Conservation (phyloP, 345 rosid genomes). For the Fremontodendron californicum region DNA sequence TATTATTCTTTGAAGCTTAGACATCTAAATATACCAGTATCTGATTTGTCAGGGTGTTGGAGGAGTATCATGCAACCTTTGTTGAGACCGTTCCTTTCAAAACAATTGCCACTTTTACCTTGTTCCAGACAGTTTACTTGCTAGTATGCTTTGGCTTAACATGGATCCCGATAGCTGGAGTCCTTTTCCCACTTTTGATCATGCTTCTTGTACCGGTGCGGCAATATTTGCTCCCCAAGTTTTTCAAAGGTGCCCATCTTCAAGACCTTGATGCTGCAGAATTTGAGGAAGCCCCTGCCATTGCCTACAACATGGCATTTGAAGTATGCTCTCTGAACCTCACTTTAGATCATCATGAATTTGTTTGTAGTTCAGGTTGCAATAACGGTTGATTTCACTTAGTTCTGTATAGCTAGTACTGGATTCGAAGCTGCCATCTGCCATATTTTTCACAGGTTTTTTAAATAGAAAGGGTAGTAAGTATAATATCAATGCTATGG, state of each 20-base stretch:
- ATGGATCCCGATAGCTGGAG: slow-evolving; percentile 79
- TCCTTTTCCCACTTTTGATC: slow-evolving; percentile 63
- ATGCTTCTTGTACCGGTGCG: slow-evolving; percentile 76
- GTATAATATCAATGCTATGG: no score
- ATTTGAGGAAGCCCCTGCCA: slow-evolving; percentile 67
- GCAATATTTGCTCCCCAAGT: slow-evolving; percentile 58
- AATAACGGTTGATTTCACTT: background rate
- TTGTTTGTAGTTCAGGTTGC: background rate
- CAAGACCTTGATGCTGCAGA: slow-evolving; percentile 77
- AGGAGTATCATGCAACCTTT: slow-evolving; percentile 53
- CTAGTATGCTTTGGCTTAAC: slow-evolving; percentile 66
- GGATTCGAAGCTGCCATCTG: background rate
- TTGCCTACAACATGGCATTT: slow-evolving; percentile 44
- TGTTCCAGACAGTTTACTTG: slow-evolving; percentile 63
- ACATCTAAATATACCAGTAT: slow-evolving; percentile 6
- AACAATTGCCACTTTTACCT: slow-evolving; percentile 50
- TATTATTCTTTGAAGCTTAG: background rate
- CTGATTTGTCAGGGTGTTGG: slow-evolving; percentile 48
- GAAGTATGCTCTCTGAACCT: slow-evolving; percentile 41
- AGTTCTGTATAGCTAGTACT: background rate
- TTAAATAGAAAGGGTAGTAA: background rate
- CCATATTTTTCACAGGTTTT: background rate
- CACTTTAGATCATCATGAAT: slow-evolving; percentile 1
- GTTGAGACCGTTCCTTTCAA: slow-evolving; percentile 69
- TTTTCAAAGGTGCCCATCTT: slow-evolving; percentile 66